A percentile compares a stretch with the other conserved stretches of the same genome.
Conservation (phyloP, 768 basidiomycete genomes). For the Galerina sulciceps region DNA sequence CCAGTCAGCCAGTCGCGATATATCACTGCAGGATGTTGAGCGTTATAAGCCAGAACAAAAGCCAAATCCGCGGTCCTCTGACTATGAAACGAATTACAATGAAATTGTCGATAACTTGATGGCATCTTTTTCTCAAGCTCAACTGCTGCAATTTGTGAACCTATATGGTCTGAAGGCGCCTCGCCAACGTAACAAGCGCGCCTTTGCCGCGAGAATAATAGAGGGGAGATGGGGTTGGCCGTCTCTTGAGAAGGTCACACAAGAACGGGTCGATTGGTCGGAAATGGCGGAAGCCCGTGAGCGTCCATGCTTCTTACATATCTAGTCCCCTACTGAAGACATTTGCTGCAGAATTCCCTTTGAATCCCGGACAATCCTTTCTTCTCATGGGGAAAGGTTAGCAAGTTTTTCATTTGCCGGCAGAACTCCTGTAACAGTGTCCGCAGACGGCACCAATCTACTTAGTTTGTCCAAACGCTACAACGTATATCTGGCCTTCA, state of each 20-base stretch:
- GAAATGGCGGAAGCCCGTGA: constrained; percentile 46
- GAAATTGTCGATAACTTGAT: constrained; percentile 55
- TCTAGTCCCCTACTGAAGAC: constrained; percentile 1
- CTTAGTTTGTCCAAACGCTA: constrained; percentile 61
- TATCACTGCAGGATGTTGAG: constrained; percentile 68
- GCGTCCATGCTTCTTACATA: constrained; percentile 3
- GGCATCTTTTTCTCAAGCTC: constrained; percentile 65
- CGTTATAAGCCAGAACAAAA: constrained; percentile 46
- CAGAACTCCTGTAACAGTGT: neutral
- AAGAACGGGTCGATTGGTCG: constrained; percentile 51
- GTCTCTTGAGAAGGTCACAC: constrained; percentile 55
- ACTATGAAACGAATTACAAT: constrained; percentile 59
- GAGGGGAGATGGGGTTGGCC: constrained; percentile 75
- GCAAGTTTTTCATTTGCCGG: constrained; percentile 9
- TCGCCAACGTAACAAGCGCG: constrained; percentile 38
- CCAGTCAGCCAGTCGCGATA: constrained; percentile 43
- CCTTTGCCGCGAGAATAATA: constrained; percentile 55
- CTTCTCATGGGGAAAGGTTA: constrained; percentile 74
- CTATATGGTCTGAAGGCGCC: constrained; percentile 47
- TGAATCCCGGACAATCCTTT: constrained; percentile 66
- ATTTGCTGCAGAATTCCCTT: constrained; percentile 48
- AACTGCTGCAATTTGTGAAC: constrained; percentile 58
- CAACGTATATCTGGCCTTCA: constrained; percentile 65
- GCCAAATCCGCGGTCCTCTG: constrained; percentile 36
- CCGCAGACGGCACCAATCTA: constrained; percentile 66